Evolutionary conservation across 2,329 filamentous ascomycete species (phyloP).

Genomic region (Aspergillus aculeatinus): DNA sequence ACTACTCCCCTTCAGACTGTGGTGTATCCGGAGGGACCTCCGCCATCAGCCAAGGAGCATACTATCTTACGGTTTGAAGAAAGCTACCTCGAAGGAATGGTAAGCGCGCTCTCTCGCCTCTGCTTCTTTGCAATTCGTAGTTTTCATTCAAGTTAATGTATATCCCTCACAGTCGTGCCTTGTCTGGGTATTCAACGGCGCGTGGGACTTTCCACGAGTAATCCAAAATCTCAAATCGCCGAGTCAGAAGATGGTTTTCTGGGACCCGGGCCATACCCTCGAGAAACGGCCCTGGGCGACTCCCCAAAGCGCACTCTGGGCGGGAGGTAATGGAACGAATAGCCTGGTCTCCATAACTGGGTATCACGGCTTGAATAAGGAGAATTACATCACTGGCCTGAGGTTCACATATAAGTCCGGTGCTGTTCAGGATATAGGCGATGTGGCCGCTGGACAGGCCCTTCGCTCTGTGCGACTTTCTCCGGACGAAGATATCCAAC

Average conservation of each 20-base stretch:
- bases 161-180: slow-evolving; percentile 1
- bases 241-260: not conserved
- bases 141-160: too few relatives aligned
- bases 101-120: not conserved
- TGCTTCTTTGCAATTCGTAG: not conserved
- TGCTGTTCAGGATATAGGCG: too few relatives aligned
- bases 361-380: not conserved
- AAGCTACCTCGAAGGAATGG: slow-evolving; percentile 4
- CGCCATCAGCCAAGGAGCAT: not conserved
- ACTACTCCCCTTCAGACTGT: not conserved
- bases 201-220: slow-evolving; percentile 5
- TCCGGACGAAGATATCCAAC: too few relatives aligned
- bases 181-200: slow-evolving; percentile 7
- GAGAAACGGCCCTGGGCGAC: not conserved
- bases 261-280: not conserved
- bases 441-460: too few relatives aligned
- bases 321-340: not conserved
- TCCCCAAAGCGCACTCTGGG: not conserved
- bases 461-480: too few relatives aligned
- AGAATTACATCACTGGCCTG: not conserved
- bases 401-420: not conserved
- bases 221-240: not conserved
- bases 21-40: not conserved
- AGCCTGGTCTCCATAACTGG: not conserved
- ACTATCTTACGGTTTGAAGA: slow-evolving; percentile 2